Evolutionary conservation across 202 grass and related monocot species (phyloP).

Genomic region (Musa balbisiana): DNA sequence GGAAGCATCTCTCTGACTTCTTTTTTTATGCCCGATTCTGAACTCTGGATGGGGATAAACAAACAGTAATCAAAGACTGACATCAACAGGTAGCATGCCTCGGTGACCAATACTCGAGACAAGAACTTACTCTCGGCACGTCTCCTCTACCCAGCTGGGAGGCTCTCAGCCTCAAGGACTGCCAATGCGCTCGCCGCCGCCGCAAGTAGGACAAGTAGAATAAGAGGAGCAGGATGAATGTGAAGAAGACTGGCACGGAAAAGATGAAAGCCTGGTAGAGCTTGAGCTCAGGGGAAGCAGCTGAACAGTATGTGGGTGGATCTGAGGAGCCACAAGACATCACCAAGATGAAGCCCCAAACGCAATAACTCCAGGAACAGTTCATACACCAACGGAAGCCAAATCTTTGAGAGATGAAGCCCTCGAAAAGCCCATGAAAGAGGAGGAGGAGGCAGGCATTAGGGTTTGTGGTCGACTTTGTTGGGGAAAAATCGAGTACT

Average conservation of each 20-base stretch:
- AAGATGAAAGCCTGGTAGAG: slow-evolving; percentile 95
- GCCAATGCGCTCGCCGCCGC: slow-evolving; percentile 77
- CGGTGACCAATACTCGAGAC: neutral
- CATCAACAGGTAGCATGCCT: neutral
- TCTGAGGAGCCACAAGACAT: slow-evolving; percentile 85
- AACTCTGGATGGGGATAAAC: slow-evolving; percentile 39
- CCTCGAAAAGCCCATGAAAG: no score
- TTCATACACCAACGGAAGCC: neutral
- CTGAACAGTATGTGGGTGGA: slow-evolving; percentile 64
- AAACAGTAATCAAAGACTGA: slow-evolving; percentile 8
- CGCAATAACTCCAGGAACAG: neutral
- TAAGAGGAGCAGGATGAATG: slow-evolving; percentile 61
- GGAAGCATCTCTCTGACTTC: slow-evolving; percentile 89
- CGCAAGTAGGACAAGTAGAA: slow-evolving; percentile 90
- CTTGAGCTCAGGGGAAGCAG: slow-evolving; percentile 70
- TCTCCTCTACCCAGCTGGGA: slow-evolving; percentile 60
- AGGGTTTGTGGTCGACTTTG: no score
- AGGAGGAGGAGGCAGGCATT: no score
- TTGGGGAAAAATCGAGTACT: no score
- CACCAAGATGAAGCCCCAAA: neutral
- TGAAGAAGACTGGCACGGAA: slow-evolving; percentile 87
- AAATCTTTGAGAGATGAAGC: no score
- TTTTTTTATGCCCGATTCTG: slow-evolving; percentile 65
- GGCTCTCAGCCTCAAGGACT: slow-evolving; percentile 58
- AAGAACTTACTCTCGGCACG: slow-evolving; percentile 48